A percentile compares a stretch with the other conserved stretches of the same genome.
These are phyloP conservation scores for Phanerochaete sordida DNA, from an alignment of 768 basidiomycete species.

Conservation along the genomic window DNA sequence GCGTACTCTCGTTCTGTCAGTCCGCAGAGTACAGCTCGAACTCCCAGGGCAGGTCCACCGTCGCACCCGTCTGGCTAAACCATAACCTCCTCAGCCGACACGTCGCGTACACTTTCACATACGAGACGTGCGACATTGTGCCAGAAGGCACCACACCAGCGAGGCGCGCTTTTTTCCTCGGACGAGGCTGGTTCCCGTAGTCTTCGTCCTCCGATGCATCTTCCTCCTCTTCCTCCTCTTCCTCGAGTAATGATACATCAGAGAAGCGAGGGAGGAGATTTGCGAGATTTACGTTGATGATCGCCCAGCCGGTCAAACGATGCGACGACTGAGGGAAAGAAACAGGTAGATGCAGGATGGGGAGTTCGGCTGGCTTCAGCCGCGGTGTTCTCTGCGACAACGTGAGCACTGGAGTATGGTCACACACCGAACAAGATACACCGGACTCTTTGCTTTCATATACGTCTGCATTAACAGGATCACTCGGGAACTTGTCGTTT, in stretches of 20 bases:
- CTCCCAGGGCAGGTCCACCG: slow-evolving; percentile 66
- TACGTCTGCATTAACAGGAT: no score
- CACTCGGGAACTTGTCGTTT: background rate
- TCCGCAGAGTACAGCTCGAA: slow-evolving; percentile 57
- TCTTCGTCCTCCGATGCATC: slow-evolving; percentile 20
- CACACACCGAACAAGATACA: background rate
- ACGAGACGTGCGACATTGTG: slow-evolving; percentile 63
- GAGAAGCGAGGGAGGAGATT: slow-evolving; percentile 59
- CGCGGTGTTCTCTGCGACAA: slow-evolving; percentile 50
- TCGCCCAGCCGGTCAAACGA: slow-evolving; percentile 68
- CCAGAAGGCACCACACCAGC: slow-evolving; percentile 41
- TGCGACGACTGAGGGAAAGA: slow-evolving; percentile 50
- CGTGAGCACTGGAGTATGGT: slow-evolving; percentile 10
- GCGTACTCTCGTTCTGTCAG: background rate
- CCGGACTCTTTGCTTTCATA: no score
- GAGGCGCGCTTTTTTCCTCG: slow-evolving; percentile 7
- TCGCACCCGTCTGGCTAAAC: slow-evolving; percentile 57
- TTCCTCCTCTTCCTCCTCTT: slow-evolving; percentile 12
- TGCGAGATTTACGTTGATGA: slow-evolving; percentile 58
- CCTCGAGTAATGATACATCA: slow-evolving; percentile 35
- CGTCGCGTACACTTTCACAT: slow-evolving; percentile 72
- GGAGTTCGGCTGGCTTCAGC: slow-evolving; percentile 42
- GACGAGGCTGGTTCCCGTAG: slow-evolving; percentile 13
- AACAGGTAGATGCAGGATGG: slow-evolving; percentile 70
- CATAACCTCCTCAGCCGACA: slow-evolving; percentile 76